Evolutionary conservation across 2,329 filamentous ascomycete genomes (phyloP), one percentile per base, ranked within the genome.

Genomic region (Ophiocordyceps polyrhachis-furcata): DNA sequence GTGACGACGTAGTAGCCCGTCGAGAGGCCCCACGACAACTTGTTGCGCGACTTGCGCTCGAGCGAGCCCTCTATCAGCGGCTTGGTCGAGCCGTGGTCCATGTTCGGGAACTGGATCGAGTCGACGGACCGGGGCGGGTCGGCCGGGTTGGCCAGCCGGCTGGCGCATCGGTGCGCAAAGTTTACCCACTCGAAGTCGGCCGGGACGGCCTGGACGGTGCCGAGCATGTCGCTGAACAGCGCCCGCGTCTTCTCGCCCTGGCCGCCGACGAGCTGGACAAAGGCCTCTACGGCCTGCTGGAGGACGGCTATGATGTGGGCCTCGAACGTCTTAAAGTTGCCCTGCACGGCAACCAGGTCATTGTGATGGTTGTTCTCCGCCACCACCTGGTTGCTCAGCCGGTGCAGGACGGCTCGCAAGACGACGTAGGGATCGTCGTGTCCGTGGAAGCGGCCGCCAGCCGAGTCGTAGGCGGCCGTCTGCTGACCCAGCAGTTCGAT

Each of bases 331-430:
- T 81, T 70, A 59, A 96, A 94, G 59, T 85, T 85, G 65, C 82
- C 80, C 64, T 98, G 91, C n/a, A 95, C 83, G 11, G 81, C 74
- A 49, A 98, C 73, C 46, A 96, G 73, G 58, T 98, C 91, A 58
- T 93, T 85, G 51, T 81, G 78, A 65, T 93, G 89, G 68, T 88
- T 93, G 71, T 98, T 98, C 68, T 98, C 91, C 58, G 94, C 86
- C 42, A 85, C 69, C 32, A 96, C 76, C 67, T 98, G 91, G 68
- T 83, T 89, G 71, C 85, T 80, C 45, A 98, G 70, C 40, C 87
- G 79, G 66, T 95, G 75, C 51, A 84, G 66, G 47, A 95, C 79
- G 48, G 84, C 83, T 29, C 89, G 79, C 55, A 81, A 76, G 41
- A 96, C 61, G 46, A 96, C 73, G 58, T 96, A 98, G 5, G 91